Base-by-base conservation (phyloP, 2,329 filamentous ascomycete species). In the Mariannaea sp. region DNA sequence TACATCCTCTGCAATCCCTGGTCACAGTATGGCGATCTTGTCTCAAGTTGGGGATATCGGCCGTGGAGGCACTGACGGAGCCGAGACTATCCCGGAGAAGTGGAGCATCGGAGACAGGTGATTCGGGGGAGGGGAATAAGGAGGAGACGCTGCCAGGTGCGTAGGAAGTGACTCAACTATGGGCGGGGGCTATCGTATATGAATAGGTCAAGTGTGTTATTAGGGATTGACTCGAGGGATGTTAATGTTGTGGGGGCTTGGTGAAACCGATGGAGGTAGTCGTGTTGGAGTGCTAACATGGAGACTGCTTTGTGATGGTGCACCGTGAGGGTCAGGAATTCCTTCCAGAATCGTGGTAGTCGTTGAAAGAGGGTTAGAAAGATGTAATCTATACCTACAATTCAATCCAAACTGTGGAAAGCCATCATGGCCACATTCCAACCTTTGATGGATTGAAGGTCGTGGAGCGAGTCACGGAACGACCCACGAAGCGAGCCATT, bases 51-150 rank as follows among this genome's bases (percentile, higher is more conserved):
- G 1, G 71, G 72, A 46, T 59, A 0, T 12, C 14, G 3, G 67
- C 29, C 48, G 79, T 77, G 44, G 70, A 70, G 0, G 38, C 27
- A 0, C 75, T 63, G 0, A 76, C 78, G 42, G 73, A 68, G 70
- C 80, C 80, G 83, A 5, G 77, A 74, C 77, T 77, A 83, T 70
- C 77, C n/a, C 80, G 62, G 73, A 74, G 72, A 80, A 85, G 70
- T 80, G 82, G 51, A 80, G 80, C 70, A 83, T 78, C 4, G 80
- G 65, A 68, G 80, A 82, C 53, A 71, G 71, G 29, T 75, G 74
- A 53, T 68, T 69, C 4, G 55, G 53, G 6, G 54, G 38, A 4
- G 56, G 30, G 0, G 75, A 71, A 63, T 75, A 70, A 35, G 0
- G 75, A 71, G 64, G 75, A 70, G 17, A 74, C 74, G 7, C n/a